Evolutionary conservation across 148 eudicot species (phyloP).

Genomic region (Rheum nobile): DNA sequence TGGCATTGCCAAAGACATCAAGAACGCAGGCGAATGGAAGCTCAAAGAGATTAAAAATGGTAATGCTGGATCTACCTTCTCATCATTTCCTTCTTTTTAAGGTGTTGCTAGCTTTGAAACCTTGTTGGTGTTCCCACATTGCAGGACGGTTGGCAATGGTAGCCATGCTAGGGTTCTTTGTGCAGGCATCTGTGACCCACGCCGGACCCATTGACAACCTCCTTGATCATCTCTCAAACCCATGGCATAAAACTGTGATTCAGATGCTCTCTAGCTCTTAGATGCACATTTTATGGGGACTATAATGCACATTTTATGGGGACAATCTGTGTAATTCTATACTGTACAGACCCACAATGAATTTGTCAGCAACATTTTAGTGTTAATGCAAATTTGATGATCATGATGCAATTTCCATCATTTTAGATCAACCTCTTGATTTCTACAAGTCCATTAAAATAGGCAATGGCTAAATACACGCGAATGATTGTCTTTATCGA

Average conservation of each 20-base stretch:
- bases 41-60: conserved; percentile 93
- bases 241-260: conserved; percentile 75
- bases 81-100: too few species aligned
- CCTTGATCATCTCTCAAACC: conserved; percentile 69
- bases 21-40: conserved; percentile 73
- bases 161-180: conserved; percentile 78
- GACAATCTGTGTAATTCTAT: neutral
- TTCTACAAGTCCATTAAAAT: too few species aligned
- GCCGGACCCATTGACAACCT: conserved; percentile 73
- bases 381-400: neutral
- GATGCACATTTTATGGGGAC: too few species aligned
- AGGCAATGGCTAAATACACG: too few species aligned
- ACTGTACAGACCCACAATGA: conserved; percentile 1
- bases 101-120: neutral
- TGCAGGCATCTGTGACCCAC: conserved; percentile 77
- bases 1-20: conserved; percentile 72
- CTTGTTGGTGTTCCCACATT: neutral
- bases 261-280: conserved; percentile 40
- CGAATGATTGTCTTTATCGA: too few species aligned
- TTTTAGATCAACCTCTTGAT: too few species aligned
- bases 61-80: conserved; percentile 2
- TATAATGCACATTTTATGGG: too few species aligned
- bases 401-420: neutral
- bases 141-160: conserved; percentile 76
- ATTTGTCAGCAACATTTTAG: neutral